Evolutionary conservation across 192 early-diverging fungal genomes (phyloP), one percentile per base, ranked within the genome.

Genomic region (Coemansia sp.): DNA sequence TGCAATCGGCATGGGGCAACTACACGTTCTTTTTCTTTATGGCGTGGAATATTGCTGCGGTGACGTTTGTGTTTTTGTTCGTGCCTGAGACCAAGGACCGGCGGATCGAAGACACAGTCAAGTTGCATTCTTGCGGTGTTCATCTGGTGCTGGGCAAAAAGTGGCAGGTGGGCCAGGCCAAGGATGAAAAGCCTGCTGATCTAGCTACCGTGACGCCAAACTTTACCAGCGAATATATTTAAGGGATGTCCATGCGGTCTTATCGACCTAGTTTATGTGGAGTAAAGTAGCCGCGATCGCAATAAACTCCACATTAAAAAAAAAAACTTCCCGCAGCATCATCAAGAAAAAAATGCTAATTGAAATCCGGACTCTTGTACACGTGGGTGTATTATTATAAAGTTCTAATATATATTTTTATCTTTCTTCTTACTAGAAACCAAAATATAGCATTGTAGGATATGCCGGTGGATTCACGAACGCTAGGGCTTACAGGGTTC

Each of bases 81-180:
- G 81, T 94, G n/a, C 91, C 91, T 9, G 92, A 93, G 80, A 92
- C 89, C 31, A 88, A 87, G 64, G 89, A 90, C 47, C 72, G 84
- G 49, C 87, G 84, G 14, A 72, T 89, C 33, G 89, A 91, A 46
- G 85, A 88, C 26, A 78, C 83, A 10, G 77, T 79, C 51, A 55
- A 63, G 28, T 40, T 61, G 8, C 77, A 79, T 45, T 79, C 77
- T 28, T 65, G 61, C 16, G 77, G 77, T 10, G 19, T 79, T 8
- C 77, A 79, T 57, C 55, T 68, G 53, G 70, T 79, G 16, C 50
- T 79, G 21, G 77, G 77, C 44, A 73, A 64, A 12, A 78, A 68
- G 54, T 78, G 74, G 74, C 36, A 71, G 53, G 68, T 77, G 3
- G 59, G 53, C 3, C 56, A 60, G 1, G 61, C 43, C 60, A 68